Base-by-base conservation (phyloP, 768 basidiomycete genomes). In the Dentipellis sp. region DNA sequence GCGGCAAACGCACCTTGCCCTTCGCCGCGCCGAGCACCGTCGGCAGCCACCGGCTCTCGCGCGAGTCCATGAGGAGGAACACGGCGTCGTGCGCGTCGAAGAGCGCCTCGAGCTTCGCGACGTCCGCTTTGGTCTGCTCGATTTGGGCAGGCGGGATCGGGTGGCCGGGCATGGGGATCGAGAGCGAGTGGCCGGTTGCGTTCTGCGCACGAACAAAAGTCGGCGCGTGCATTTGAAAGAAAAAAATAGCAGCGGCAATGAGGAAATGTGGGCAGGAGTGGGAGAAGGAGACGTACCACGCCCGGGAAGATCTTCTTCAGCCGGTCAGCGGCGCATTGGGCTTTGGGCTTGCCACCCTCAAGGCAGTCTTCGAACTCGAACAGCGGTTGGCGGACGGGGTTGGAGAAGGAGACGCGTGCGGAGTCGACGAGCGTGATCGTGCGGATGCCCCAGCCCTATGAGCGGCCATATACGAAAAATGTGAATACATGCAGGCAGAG, bases 131-230 rank as follows among this genome's bases (percentile, higher is more conserved):
- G 0, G 80, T 75, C 62, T 84, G 79, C 2, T 75, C 77, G 4
- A 84, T 67, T 0, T 76, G 77, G 0, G 73, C 70, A 0, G 76
- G 74, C 14, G 91, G 82, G 55, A 97, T 78, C 0, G 94, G 95
- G 65, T 99, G 97, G 0, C 97, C 97, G 0, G 97, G 97, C 94
- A 99, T 98, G 8, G 95, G 95, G 61, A 98, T 87, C 9, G 85
- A 81, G 2, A 98, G 74, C 10, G 78, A 77, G 60, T 89, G 74
- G 0, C 93, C 94, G 0, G 77, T 78, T 0, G 94, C 86, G 59
- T 94, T 88, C 94, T 97, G 58, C 1, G 14, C 11, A 19, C 8
- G 22, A n/a, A n/a, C 17, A 19, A 19, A 10, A 46, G 58, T 22
- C 7, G 59, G 6, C 21, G 23, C 1, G 29, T 17, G 21, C n/a